Evolutionary conservation across 768 basidiomycete species (phyloP), one percentile per base, ranked within the genome.

Genomic region (Neoboletus magnificus): DNA sequence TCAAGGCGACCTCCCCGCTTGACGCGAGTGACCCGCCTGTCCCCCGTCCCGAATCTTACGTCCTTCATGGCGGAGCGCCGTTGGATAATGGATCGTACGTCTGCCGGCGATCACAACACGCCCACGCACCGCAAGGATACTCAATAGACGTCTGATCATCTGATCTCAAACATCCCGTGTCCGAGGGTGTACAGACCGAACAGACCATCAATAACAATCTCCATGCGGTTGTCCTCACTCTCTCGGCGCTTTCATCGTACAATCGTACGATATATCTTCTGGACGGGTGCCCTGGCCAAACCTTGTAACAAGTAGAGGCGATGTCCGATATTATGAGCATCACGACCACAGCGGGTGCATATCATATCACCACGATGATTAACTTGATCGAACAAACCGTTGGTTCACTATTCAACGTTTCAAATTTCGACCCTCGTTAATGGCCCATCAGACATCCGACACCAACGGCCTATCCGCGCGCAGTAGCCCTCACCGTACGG

Each of bases 21-120:
- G 40, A 55, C 40, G 50, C 53, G 22, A 50, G 13, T 32, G 40
- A 33, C 55, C 48, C 53, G 54, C 52, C 39, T 55, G 29, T 29
- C n/a, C 10, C 30, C 33, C 35, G 36, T 50, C 41, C 43, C 51
- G 35, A 54, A 41, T 43, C 54, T 62, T 56, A 50, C 63, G 39
- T 62, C 44, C 53, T 48, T 55, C 50, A 13, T 29, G 51, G 30
- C 30, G n/a, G 29, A 50, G 41, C 46, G 25, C 37, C 30, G 12
- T 22, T 30, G 16, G 27, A 35, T 40, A 23, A 25, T 42, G 22
- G 33, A 56, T 41, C 15, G 25, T 20, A 50, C 54, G 57, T 39
- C 51, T 56, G 52, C 48, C 61, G 55, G 55, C 48, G 65, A 66
- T 65, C 64, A 65, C 50, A 54, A 61, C 61, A 60, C 48, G 52